Percentiles rank a stretch among this genome's conserved stretches.
Evolutionary conservation across 495 filamentous ascomycete genomes (phyloP).

Genomic region (Talaromyces borbonicus): DNA sequence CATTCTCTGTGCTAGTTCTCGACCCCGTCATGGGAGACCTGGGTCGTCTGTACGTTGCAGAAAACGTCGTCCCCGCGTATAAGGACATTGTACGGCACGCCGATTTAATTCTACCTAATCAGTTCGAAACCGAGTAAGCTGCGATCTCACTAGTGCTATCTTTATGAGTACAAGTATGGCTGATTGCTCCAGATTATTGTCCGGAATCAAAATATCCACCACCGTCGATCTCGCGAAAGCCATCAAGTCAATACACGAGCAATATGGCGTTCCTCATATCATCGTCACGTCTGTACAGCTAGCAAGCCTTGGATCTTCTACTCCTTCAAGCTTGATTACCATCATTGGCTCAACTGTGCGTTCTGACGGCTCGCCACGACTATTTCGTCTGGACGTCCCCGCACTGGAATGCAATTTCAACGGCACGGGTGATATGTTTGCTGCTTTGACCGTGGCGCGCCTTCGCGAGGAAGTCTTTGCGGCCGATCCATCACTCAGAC

Average conservation of each 20-base stretch:
- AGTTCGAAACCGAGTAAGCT: slow-evolving; percentile 94
- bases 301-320: slow-evolving; percentile 28
- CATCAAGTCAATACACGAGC: slow-evolving; percentile 65
- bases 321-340: slow-evolving; percentile 45
- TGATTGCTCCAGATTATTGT: slow-evolving; percentile 51
- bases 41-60: slow-evolving; percentile 77
- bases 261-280: slow-evolving; percentile 75
- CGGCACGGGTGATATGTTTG: slow-evolving; percentile 97
- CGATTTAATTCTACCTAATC: slow-evolving; percentile 89
- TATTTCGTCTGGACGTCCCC: slow-evolving; percentile 78
- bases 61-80: slow-evolving; percentile 87
- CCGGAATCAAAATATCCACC: slow-evolving; percentile 71
- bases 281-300: slow-evolving; percentile 80
- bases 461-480: slow-evolving; percentile 66
- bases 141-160: slow-evolving; percentile 9
- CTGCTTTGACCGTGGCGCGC: slow-evolving; percentile 79
- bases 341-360: slow-evolving; percentile 68
- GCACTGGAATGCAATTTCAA: slow-evolving; percentile 86
- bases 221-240: slow-evolving; percentile 59
- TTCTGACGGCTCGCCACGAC: slow-evolving; percentile 52
- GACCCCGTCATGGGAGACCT: slow-evolving; percentile 99
- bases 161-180: neutral
- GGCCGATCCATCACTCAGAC: slow-evolving; percentile 31
- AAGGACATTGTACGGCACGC: slow-evolving; percentile 66
- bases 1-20: slow-evolving; percentile 49